phyloP scores from a whole-genome alignment of 331 rosid species.

The Erythrophleum ivorense region DNA sequence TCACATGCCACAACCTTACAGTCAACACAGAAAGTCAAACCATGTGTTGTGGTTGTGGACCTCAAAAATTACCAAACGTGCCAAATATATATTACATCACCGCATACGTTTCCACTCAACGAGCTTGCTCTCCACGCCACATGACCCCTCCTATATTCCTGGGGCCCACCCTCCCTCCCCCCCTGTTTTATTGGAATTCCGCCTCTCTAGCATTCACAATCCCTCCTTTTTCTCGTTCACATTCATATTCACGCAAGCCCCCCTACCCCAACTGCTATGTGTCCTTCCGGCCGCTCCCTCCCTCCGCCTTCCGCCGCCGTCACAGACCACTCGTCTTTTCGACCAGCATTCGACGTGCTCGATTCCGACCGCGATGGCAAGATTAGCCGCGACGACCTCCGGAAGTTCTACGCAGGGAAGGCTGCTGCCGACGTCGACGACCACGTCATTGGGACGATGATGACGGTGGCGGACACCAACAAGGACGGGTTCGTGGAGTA shows the following conservation, averaged over 20 bases:
- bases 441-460: slow-evolving; percentile 65
- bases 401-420: slow-evolving; percentile 52
- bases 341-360: slow-evolving; percentile 69
- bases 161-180: not conserved
- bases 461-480: slow-evolving; percentile 77
- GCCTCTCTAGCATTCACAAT: not conserved
- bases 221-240: not conserved
- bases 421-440: slow-evolving; percentile 48
- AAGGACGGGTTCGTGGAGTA: slow-evolving; percentile 82
- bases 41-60: too few relatives aligned
- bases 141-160: not conserved
- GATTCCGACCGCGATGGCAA: slow-evolving; percentile 77
- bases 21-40: too few relatives aligned
- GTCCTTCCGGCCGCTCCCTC: slow-evolving; percentile 61
- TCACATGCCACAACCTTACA: too few relatives aligned
- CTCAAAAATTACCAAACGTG: too few relatives aligned
- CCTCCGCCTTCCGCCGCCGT: not conserved
- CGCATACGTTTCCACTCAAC: not conserved
- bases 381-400: slow-evolving; percentile 77
- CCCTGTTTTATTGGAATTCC: not conserved
- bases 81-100: not conserved
- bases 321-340: slow-evolving; percentile 39
- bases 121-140: not conserved
- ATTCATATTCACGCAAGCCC: not conserved
- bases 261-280: slow-evolving; percentile 42